These are phyloP conservation scores for Phytophthora parvispora DNA, from an alignment of 352 stramenopile species.

Conservation along the genomic window DNA sequence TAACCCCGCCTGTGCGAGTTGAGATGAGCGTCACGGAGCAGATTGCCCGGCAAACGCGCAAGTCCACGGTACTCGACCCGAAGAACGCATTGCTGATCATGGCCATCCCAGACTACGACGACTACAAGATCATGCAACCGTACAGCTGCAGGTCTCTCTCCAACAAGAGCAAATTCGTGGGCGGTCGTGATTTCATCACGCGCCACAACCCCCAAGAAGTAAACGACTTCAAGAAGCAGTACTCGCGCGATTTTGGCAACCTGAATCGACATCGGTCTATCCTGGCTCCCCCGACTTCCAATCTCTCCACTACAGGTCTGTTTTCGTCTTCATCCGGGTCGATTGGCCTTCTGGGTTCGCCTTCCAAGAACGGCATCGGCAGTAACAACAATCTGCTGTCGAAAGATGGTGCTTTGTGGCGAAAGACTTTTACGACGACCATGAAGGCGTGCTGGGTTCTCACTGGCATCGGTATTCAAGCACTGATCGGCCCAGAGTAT, in stretches of 20 bases:
- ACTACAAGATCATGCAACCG: conserved; percentile 80
- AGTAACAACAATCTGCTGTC: conserved; percentile 22
- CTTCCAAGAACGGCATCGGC: conserved; percentile 21
- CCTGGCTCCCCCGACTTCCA: conserved; percentile 48
- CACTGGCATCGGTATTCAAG: conserved; percentile 65
- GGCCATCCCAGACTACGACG: conserved; percentile 81
- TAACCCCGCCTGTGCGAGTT: conserved; percentile 30
- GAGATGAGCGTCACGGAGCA: conserved; percentile 82
- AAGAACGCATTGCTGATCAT: conserved; percentile 80
- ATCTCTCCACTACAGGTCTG: conserved; percentile 33
- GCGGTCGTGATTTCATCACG: conserved; percentile 75
- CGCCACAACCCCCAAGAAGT: conserved; percentile 80
- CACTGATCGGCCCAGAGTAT: conserved; percentile 75
- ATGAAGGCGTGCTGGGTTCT: conserved; percentile 80
- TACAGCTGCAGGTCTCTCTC: conserved; percentile 79
- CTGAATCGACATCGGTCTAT: conserved; percentile 74
- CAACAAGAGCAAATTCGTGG: conserved; percentile 72
- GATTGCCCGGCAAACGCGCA: conserved; percentile 70
- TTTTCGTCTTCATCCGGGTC: conserved; percentile 32
- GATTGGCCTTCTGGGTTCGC: conserved; percentile 27
- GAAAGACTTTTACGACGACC: conserved; percentile 50
- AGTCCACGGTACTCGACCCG: conserved; percentile 75
- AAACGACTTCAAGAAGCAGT: conserved; percentile 82
- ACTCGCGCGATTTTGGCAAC: conserved; percentile 75
- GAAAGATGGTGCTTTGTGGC: conserved; percentile 48